Percentiles rank a stretch among this genome's conserved stretches.
These are phyloP conservation scores for Phytophthora sp. DNA, from an alignment of 352 stramenopile species.

Conservation along the genomic window DNA sequence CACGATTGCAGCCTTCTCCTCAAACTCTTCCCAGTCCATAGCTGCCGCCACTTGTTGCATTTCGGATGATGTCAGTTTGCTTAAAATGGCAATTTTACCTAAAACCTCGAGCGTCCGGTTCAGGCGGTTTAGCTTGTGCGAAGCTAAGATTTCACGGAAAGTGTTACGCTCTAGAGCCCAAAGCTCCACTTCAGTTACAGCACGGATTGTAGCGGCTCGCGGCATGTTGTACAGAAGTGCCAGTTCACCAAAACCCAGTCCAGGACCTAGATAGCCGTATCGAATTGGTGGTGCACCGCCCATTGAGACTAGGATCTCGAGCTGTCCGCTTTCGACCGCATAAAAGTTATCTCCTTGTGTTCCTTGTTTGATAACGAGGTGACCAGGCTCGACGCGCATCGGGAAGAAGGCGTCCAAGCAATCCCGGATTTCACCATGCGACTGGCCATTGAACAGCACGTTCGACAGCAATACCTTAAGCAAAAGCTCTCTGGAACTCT, in stretches of 20 bases:
- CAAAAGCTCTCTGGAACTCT: slow-evolving; percentile 58
- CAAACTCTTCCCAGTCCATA: slow-evolving; percentile 87
- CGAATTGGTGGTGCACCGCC: slow-evolving; percentile 62
- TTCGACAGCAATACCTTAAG: slow-evolving; percentile 76
- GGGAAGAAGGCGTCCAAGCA: slow-evolving; percentile 82
- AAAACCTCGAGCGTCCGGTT: slow-evolving; percentile 67
- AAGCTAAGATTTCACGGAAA: slow-evolving; percentile 78
- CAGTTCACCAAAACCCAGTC: slow-evolving; percentile 95
- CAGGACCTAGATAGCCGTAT: slow-evolving; percentile 65
- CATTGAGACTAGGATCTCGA: slow-evolving; percentile 74
- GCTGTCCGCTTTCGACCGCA: slow-evolving; percentile 60
- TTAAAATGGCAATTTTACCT: slow-evolving; percentile 64
- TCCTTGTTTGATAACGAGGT: slow-evolving; percentile 71
- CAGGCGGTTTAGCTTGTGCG: slow-evolving; percentile 69
- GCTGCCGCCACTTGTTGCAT: slow-evolving; percentile 73
- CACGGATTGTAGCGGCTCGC: slow-evolving; percentile 92
- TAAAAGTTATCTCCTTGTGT: slow-evolving; percentile 85
- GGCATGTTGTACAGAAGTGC: slow-evolving; percentile 97
- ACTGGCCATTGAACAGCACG: slow-evolving; percentile 73
- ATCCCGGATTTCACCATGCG: slow-evolving; percentile 58
- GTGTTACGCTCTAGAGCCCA: slow-evolving; percentile 79
- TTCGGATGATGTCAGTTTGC: slow-evolving; percentile 68
- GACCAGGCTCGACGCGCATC: slow-evolving; percentile 46
- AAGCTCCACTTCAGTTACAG: slow-evolving; percentile 61
- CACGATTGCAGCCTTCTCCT: slow-evolving; percentile 60